A percentile compares a stretch with the other conserved stretches of the same genome.
These are phyloP conservation scores for Pseudopithomyces chartarum DNA, from an alignment of 2,329 filamentous ascomycete genomes.

Conservation along the genomic window DNA sequence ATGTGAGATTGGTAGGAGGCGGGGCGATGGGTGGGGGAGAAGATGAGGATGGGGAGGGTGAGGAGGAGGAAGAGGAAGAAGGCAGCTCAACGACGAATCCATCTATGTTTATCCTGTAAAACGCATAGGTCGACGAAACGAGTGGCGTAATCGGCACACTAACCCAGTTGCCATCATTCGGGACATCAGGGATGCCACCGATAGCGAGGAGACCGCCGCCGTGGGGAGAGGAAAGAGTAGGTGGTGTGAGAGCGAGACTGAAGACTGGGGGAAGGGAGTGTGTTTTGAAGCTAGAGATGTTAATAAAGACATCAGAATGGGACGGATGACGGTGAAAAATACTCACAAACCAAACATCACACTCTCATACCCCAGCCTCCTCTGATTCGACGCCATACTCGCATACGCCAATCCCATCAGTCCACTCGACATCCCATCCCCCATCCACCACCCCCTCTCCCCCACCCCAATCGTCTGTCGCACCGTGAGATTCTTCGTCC, in stretches of 20 bases:
- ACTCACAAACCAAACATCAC: no score
- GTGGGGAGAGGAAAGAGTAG: constrained; percentile 10
- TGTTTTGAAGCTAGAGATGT: constrained; percentile 16
- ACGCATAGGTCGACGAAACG: constrained; percentile 21
- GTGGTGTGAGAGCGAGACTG: constrained; percentile 29
- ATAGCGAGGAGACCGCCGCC: constrained; percentile 37
- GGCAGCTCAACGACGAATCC: constrained; percentile 27
- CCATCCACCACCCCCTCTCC: constrained; percentile 32
- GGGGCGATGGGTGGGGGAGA: neutral
- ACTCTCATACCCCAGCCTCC: no score
- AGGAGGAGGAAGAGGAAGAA: neutral
- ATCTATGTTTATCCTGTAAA: constrained; percentile 31
- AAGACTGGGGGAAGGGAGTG: constrained; percentile 23
- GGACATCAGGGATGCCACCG: constrained; percentile 31
- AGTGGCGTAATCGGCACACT: constrained; percentile 23
- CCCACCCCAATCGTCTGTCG: constrained; percentile 35
- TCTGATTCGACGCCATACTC: no score
- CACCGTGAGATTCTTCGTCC: neutral
- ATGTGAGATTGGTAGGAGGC: neutral
- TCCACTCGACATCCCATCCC: constrained; percentile 34
- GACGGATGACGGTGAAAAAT: no score
- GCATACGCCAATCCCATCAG: constrained; percentile 35
- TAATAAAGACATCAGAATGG: no score
- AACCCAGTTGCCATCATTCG: constrained; percentile 19
- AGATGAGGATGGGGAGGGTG: neutral